phyloP scores from a whole-genome alignment of 768 basidiomycete genomes.

The Cystofilobasidium macerans region DNA sequence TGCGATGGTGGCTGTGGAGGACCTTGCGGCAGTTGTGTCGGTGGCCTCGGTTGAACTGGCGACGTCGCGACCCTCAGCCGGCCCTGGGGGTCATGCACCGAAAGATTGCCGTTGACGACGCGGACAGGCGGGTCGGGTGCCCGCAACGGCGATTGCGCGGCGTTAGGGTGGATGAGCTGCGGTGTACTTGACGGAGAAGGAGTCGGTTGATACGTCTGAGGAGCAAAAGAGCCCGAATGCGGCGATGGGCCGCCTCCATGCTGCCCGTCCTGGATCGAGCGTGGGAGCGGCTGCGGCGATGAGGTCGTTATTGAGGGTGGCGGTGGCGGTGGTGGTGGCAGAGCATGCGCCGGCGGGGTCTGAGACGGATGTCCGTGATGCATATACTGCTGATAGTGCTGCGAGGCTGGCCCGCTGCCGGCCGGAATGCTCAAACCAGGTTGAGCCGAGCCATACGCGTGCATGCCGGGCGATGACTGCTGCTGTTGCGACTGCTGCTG shows the following conservation, averaged over 20 bases:
- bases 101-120: not conserved
- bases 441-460: not conserved
- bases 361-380: not conserved
- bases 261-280: not conserved
- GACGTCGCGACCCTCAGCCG: not conserved
- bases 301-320: constrained; percentile 1
- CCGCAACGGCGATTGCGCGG: not conserved
- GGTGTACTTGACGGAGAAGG: not conserved
- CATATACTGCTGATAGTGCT: not conserved
- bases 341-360: too few species aligned
- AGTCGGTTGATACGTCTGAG: not conserved
- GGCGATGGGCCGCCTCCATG: not conserved
- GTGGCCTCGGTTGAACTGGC: not conserved
- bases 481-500: not conserved
- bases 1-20: not conserved
- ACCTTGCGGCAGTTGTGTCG: too few species aligned
- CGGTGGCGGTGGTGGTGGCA: too few species aligned
- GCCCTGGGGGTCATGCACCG: not conserved
- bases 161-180: not conserved
- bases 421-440: not conserved
- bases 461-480: not conserved
- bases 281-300: not conserved
- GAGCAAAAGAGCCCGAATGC: not conserved
- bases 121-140: not conserved
- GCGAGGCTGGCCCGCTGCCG: not conserved